Evolutionary conservation across 2,329 filamentous ascomycete species (phyloP).

Genomic region (Phialophora chinensis): DNA sequence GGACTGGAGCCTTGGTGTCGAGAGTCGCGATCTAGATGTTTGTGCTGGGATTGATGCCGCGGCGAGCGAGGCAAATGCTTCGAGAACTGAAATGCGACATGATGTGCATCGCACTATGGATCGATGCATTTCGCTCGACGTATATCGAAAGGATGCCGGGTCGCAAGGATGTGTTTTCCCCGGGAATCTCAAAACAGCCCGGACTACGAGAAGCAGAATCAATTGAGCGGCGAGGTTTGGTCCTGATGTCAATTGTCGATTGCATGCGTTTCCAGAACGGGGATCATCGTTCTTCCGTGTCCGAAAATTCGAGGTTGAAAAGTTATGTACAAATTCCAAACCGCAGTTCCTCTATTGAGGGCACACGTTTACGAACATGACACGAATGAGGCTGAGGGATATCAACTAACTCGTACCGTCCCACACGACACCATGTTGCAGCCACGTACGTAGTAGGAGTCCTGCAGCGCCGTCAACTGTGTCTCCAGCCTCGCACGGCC

Average conservation of each 20-base stretch:
- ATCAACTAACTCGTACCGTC: too few species aligned
- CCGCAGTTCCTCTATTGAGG: too few species aligned
- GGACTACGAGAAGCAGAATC: neutral
- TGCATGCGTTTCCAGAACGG: neutral
- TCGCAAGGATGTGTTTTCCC: neutral
- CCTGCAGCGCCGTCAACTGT: neutral
- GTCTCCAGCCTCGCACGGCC: neutral
- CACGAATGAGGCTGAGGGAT: too few species aligned
- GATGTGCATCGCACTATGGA: constrained; percentile 29
- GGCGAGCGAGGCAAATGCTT: constrained; percentile 37
- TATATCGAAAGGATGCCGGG: neutral
- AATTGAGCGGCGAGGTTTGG: neutral
- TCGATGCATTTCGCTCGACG: constrained; percentile 27
- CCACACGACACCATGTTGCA: neutral
- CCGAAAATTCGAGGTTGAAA: too few species aligned
- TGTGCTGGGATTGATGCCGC: constrained; percentile 24
- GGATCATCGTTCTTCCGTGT: neutral
- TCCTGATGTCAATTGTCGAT: neutral
- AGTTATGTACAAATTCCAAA: too few species aligned
- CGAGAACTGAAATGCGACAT: constrained; percentile 35
- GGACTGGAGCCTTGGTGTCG: neutral
- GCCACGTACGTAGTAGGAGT: too few species aligned
- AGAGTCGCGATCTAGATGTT: neutral
- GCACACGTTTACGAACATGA: too few species aligned
- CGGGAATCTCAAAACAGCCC: neutral